Percentiles rank a stretch among this genome's conserved stretches.
phyloP scores from a whole-genome alignment of 1,139 yeast species.

The Candida gigantensis region DNA sequence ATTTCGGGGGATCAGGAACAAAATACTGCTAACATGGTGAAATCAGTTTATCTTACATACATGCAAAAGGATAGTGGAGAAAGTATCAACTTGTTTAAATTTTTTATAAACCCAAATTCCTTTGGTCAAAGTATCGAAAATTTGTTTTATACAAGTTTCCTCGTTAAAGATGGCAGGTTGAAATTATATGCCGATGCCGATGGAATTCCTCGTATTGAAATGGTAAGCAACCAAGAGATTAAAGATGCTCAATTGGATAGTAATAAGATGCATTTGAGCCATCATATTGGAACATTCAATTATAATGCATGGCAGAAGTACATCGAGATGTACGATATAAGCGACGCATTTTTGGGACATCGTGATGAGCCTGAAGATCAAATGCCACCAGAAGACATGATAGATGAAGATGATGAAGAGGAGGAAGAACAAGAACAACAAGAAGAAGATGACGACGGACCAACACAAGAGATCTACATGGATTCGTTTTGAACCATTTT shows the following conservation, averaged over 20 bases:
- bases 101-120: conserved; percentile 72
- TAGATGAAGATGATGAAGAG: conserved; percentile 10
- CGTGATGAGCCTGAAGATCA: conserved; percentile 36
- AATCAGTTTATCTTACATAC: conserved; percentile 44
- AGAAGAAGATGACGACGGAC: too few species aligned
- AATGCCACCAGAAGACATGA: conserved; percentile 22
- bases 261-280: conserved; percentile 24
- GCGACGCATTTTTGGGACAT: conserved; percentile 53
- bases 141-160: conserved; percentile 76
- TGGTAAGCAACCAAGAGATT: conserved; percentile 19
- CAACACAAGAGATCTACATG: background rate
- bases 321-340: conserved; percentile 51
- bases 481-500: background rate
- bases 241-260: conserved; percentile 12
- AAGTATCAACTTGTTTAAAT: conserved; percentile 65
- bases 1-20: conserved; percentile 49
- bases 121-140: conserved; percentile 83
- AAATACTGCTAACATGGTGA: conserved; percentile 64
- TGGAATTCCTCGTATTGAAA: conserved; percentile 38
- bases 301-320: conserved; percentile 62
- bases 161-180: conserved; percentile 72
- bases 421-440: too few species aligned
- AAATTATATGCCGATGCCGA: conserved; percentile 48
- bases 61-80: conserved; percentile 32
- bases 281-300: conserved; percentile 68